phyloP scores from a whole-genome alignment of 768 basidiomycete genomes.

The Boletales sp. region DNA sequence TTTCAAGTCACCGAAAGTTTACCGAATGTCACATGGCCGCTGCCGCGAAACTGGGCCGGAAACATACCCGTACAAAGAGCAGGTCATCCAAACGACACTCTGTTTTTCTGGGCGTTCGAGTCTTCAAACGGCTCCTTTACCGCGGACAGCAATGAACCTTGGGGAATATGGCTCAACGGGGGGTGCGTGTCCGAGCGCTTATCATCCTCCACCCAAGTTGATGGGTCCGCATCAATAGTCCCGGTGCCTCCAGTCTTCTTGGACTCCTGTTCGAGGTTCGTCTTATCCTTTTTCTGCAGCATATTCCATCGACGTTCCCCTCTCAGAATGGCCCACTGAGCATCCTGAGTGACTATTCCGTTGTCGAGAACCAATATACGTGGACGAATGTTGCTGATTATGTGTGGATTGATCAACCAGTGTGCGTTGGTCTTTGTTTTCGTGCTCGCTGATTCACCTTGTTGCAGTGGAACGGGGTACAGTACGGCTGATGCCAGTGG shows the following conservation, averaged over 20 bases:
- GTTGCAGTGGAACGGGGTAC: neutral
- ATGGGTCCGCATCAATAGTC: constrained; percentile 34
- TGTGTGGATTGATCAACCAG: constrained; percentile 73
- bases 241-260: constrained; percentile 64
- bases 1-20: constrained; percentile 52
- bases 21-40: constrained; percentile 53
- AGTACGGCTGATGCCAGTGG: neutral
- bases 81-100: constrained; percentile 58
- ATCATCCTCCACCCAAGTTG: neutral
- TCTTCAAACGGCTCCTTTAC: constrained; percentile 54
- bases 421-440: constrained; percentile 27
- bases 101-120: constrained; percentile 66
- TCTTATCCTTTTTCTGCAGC: neutral
- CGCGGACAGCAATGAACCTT: constrained; percentile 43
- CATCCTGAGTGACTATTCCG: constrained; percentile 46
- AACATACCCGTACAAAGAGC: constrained; percentile 58
- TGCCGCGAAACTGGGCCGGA: constrained; percentile 52
- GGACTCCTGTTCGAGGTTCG: constrained; percentile 60
- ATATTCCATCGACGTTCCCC: neutral
- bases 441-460: too few relatives aligned
- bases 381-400: constrained; percentile 54
- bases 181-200: constrained; percentile 38
- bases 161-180: constrained; percentile 73
- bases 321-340: constrained; percentile 64
- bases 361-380: constrained; percentile 47